phyloP scores from a whole-genome alignment of 2,329 filamentous ascomycete species.

The Clonostachys rosea region DNA sequence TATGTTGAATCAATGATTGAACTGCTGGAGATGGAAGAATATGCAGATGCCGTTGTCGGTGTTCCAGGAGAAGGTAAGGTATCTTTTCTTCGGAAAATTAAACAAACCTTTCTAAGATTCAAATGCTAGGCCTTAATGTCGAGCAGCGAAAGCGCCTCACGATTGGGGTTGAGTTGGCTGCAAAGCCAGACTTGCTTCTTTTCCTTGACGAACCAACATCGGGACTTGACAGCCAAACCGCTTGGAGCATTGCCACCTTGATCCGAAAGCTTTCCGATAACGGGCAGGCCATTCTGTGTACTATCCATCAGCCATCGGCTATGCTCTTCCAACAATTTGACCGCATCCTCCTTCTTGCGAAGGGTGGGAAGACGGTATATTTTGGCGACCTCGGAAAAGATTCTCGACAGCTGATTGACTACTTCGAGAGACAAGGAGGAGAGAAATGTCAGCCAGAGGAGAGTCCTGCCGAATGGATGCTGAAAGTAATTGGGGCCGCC shows the following conservation, averaged over 20 bases:
- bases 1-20: slow-evolving; percentile 63
- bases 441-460: slow-evolving; percentile 53
- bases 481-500: slow-evolving; percentile 30
- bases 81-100: background rate
- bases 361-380: slow-evolving; percentile 45
- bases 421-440: slow-evolving; percentile 56
- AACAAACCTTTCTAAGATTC: background rate
- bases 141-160: slow-evolving; percentile 52
- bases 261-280: slow-evolving; percentile 51
- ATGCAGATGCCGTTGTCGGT: slow-evolving; percentile 58
- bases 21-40: slow-evolving; percentile 58
- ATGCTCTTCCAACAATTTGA: slow-evolving; percentile 51
- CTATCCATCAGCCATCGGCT: slow-evolving; percentile 55
- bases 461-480: slow-evolving; percentile 44
- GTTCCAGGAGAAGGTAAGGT: slow-evolving; percentile 43
- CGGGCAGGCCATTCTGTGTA: slow-evolving; percentile 54
- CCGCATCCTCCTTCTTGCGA: slow-evolving; percentile 42
- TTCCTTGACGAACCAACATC: slow-evolving; percentile 57
- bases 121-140: slow-evolving; percentile 43
- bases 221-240: slow-evolving; percentile 48
- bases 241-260: slow-evolving; percentile 54
- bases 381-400: slow-evolving; percentile 46
- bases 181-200: slow-evolving; percentile 46
- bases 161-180: slow-evolving; percentile 46
- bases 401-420: slow-evolving; percentile 36